Evolutionary conservation across 139 green algal genomes (phyloP).

Genomic region (Spirogloea muscicola): DNA sequence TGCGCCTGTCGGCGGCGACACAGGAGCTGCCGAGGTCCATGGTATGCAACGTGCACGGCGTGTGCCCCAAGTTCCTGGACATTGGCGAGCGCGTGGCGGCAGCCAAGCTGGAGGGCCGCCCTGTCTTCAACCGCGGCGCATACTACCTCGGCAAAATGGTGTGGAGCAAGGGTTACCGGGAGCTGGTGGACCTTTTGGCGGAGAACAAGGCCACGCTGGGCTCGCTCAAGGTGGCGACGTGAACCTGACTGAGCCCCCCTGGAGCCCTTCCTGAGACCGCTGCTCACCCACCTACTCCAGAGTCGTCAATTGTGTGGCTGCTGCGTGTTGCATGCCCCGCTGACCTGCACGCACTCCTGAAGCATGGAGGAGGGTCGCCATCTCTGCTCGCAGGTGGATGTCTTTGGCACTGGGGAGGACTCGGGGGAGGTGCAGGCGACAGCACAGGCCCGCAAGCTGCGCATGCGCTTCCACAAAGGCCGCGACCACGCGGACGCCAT

Average conservation of each 20-base stretch:
- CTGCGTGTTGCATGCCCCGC: no score
- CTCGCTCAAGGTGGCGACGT: constrained; percentile 6
- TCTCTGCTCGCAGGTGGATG: no score
- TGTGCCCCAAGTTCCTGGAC: constrained; percentile 82
- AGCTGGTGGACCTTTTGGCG: constrained; percentile 44
- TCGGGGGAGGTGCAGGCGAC: constrained; percentile 64
- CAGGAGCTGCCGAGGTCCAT: constrained; percentile 81
- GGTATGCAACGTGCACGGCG: constrained; percentile 93
- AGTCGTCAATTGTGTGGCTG: no score
- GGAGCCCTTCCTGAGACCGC: no score
- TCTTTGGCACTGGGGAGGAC: constrained; percentile 90
- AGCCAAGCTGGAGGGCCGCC: not conserved
- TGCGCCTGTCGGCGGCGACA: constrained; percentile 96
- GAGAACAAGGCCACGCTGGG: constrained; percentile 36
- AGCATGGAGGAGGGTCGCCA: no score
- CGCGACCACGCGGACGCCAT: constrained; percentile 79
- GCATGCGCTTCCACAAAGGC: constrained; percentile 78
- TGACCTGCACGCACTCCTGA: no score
- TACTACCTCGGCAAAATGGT: constrained; percentile 98
- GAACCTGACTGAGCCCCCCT: no score
- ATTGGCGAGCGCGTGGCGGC: constrained; percentile 61
- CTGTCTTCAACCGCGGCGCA: constrained; percentile 65
- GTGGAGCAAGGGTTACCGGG: constrained; percentile 96
- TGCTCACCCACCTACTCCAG: no score
- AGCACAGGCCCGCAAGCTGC: constrained; percentile 55